phyloP scores from a whole-genome alignment of 75 land plant species.

The Sequoia sempervirens region DNA sequence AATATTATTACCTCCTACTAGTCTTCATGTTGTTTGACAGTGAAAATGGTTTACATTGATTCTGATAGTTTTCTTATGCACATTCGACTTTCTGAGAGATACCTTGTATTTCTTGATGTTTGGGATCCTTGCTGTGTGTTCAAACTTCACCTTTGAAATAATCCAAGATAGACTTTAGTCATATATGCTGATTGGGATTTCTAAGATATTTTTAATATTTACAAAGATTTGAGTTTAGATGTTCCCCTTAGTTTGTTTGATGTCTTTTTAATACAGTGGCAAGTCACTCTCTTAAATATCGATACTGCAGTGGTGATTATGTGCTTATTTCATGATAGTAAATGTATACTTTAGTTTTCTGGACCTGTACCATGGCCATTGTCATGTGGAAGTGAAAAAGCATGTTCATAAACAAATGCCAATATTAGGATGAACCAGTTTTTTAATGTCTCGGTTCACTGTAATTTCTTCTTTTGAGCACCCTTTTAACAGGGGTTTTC shows the following conservation, averaged over 20 bases:
- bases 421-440: neutral
- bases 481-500: neutral
- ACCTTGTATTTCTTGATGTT: neutral
- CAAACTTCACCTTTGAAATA: neutral
- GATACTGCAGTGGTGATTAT: neutral
- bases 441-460: neutral
- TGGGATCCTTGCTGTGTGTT: neutral
- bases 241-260: neutral
- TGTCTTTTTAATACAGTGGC: neutral
- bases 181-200: neutral
- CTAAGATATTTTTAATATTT: neutral
- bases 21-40: no score
- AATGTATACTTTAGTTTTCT: neutral
- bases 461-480: neutral
- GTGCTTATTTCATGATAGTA: neutral
- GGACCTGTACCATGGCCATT: neutral
- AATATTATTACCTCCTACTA: neutral
- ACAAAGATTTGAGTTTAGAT: neutral
- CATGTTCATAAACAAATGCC: neutral
- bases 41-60: neutral
- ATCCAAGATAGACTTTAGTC: neutral
- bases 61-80: slow-evolving; percentile 1
- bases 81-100: slow-evolving; percentile 1
- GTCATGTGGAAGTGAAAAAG: neutral
- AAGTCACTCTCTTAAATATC: neutral